These are phyloP conservation scores for Plantago coronopus DNA, from an alignment of 305 asterid genomes.

Conservation along the genomic window DNA sequence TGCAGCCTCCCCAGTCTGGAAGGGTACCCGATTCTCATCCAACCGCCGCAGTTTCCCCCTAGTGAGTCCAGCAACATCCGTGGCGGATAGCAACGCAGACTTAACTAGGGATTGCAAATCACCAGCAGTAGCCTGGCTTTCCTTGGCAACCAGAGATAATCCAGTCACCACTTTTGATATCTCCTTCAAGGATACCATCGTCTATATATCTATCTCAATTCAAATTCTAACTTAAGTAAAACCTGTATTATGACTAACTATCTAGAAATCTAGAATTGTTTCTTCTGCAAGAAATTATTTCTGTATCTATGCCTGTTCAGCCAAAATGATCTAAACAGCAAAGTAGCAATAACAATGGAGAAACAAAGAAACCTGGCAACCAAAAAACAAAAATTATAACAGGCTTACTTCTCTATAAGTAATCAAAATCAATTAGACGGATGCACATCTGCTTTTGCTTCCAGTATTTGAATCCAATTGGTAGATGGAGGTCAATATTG, in stretches of 20 bases:
- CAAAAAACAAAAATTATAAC: too few species aligned
- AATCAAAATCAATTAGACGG: too few species aligned
- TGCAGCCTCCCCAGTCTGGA: neutral
- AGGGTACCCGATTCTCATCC: slow-evolving; percentile 17
- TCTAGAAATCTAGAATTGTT: too few species aligned
- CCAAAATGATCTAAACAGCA: too few species aligned
- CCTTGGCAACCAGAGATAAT: slow-evolving; percentile 69
- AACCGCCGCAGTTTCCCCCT: slow-evolving; percentile 52
- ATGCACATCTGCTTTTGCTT: too few species aligned
- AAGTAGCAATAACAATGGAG: too few species aligned
- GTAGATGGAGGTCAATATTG: too few species aligned
- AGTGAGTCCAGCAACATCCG: slow-evolving; percentile 72
- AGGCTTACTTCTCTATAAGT: too few species aligned
- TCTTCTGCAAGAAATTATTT: too few species aligned
- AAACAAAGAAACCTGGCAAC: too few species aligned
- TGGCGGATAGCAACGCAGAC: slow-evolving; percentile 58
- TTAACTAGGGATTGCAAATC: slow-evolving; percentile 41
- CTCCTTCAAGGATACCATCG: slow-evolving; percentile 54
- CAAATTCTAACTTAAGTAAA: neutral
- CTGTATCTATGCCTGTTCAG: too few species aligned
- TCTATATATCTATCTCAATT: neutral
- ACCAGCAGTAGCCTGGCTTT: slow-evolving; percentile 31
- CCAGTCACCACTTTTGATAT: slow-evolving; percentile 60
- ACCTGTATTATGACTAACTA: neutral
- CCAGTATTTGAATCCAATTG: too few species aligned